A percentile compares a stretch with the other conserved stretches of the same genome.
Conservation (phyloP, 169 alveolate species). For the Toxoplasma gondii region DNA sequence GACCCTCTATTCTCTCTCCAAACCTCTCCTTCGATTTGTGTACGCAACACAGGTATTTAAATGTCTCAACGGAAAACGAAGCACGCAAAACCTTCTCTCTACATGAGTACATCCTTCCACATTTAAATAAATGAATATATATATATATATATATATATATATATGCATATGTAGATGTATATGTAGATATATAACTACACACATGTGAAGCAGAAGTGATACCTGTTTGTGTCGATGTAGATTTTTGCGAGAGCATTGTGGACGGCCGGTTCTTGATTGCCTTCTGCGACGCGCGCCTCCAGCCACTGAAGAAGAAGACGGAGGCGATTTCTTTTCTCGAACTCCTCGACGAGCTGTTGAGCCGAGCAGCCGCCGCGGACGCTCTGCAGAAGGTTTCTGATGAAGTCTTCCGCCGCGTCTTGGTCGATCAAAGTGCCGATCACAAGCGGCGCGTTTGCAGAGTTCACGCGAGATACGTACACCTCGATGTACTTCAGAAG, state of each 20-base stretch:
- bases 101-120: too few species aligned
- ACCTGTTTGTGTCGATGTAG: constrained; percentile 95
- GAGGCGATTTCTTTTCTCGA: constrained; percentile 96
- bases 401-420: constrained; percentile 97
- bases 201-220: neutral
- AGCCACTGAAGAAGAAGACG: constrained; percentile 96
- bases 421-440: constrained; percentile 98
- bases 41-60: too few species aligned
- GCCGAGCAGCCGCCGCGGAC: constrained; percentile 95
- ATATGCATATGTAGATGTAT: too few species aligned
- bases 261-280: constrained; percentile 94
- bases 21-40: too few species aligned
- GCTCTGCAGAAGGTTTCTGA: constrained; percentile 89
- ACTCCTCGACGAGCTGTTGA: constrained; percentile 96
- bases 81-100: too few species aligned
- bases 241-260: constrained; percentile 99
- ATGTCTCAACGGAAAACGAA: too few species aligned
- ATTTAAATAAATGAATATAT: too few species aligned
- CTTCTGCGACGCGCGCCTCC: constrained; percentile 97
- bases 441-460: constrained; percentile 96
- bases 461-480: constrained; percentile 61
- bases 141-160: too few species aligned
- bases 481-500: constrained; percentile 97
- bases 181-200: too few species aligned
- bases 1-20: too few species aligned